Percentiles rank a stretch among this genome's conserved stretches.
Conservation (phyloP, 2,329 filamentous ascomycete genomes). For the Aureobasidium zeae region DNA sequence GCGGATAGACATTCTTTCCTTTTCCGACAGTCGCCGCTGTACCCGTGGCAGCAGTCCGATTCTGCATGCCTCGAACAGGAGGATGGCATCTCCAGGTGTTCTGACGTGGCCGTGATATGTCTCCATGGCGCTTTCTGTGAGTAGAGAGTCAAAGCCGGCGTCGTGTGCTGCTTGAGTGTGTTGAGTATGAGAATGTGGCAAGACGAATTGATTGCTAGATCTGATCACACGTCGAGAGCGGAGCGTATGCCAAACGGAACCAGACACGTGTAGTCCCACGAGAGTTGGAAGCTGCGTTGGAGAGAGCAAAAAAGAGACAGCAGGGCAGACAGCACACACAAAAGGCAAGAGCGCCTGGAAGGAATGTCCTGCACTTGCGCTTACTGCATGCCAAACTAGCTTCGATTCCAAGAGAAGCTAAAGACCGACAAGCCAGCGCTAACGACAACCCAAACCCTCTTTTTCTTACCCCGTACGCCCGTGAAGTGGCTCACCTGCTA, state of each 20-base stretch:
- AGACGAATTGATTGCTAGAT: too few relatives aligned
- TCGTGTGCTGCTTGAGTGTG: not conserved
- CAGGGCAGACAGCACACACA: constrained; percentile 1
- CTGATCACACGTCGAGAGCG: too few relatives aligned
- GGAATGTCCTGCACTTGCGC: constrained; percentile 11
- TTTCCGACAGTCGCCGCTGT: constrained; percentile 86
- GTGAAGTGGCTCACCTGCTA: too few relatives aligned
- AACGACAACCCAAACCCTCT: not conserved
- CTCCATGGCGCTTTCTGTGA: too few relatives aligned
- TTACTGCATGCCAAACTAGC: constrained; percentile 4
- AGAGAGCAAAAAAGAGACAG: not conserved
- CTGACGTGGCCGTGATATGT: constrained; percentile 93
- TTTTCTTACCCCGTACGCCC: not conserved
- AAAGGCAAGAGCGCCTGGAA: not conserved
- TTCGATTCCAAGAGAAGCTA: constrained; percentile 10
- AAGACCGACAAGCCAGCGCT: not conserved
- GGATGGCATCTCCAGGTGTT: constrained; percentile 93
- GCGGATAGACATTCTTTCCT: constrained; percentile 90
- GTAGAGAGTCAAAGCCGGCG: too few relatives aligned
- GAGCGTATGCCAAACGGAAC: too few relatives aligned
- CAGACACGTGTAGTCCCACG: not conserved
- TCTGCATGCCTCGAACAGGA: constrained; percentile 94
- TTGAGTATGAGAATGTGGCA: too few relatives aligned
- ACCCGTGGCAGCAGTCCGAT: constrained; percentile 83
- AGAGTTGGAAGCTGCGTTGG: not conserved